Evolutionary conservation across 2,329 filamentous ascomycete species (phyloP), one percentile per base, ranked within the genome.

Genomic region (Cladosporium sp.): DNA sequence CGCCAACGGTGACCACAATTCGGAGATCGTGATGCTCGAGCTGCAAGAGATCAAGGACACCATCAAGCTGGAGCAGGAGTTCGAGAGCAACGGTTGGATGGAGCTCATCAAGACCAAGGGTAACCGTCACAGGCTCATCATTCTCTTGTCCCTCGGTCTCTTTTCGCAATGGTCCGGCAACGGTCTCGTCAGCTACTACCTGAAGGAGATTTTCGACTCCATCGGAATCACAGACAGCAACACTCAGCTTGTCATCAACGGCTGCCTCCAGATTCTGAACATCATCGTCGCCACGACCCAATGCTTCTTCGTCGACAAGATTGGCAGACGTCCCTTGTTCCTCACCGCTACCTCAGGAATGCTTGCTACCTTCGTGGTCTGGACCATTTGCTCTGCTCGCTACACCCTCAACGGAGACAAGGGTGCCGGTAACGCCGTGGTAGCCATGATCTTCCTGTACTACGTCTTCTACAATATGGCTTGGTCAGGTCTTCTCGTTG

Each of bases 131-230:
- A 79, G 85, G 39, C 76, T 86, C 30, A 72, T 85, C 58, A 85
- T 88, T 64, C 76, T 84, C n/a, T 73, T 86, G 57, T 78, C 80
- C 25, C 78, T 84, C 8, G 85, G 84, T 66, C 77, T 86, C 66
- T 87, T 87, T 77, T 83, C 82, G 10, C 85, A 88, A 68, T 87
- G 83, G 83, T 84, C 80, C 63, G 85, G 85, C 39, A 86, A 86
- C 68, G 81, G 80, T 49, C 71, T 84, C 10, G 79, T 82, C 34
- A 80, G 78, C 1, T 83, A 79, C 73, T 79, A 78, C 68, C 69
- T 78, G 46, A 73, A 71, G 36, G 58, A 75, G 25, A 74, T 78
- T 30, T 67, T 79, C 54, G 69, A 77, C 51, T 63, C 67, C n/a
- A 74, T 78, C 48, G 77, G 77, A 43, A 74, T 79, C 66, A 77